phyloP scores from a whole-genome alignment of 1,284 basidiomycete genomes.

The Microbotryum saponariae region DNA sequence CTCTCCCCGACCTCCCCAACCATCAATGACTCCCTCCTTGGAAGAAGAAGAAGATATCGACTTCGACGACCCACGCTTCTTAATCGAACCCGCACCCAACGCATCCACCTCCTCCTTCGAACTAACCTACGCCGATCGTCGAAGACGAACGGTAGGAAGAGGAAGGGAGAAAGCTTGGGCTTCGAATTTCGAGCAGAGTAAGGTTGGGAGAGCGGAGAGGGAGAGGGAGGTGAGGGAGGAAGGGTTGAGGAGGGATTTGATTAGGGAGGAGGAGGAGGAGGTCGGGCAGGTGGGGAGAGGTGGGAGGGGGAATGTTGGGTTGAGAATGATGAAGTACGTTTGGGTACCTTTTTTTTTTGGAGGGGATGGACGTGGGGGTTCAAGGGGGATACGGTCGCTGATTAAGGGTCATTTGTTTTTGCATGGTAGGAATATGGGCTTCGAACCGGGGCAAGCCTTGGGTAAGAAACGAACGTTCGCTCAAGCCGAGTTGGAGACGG shows the following conservation, averaged over 20 bases:
- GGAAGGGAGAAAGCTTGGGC: neutral
- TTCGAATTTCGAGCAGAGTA: neutral
- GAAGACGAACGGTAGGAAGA: neutral
- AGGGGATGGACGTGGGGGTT: too few relatives aligned
- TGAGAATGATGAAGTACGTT: slow-evolving; percentile 63
- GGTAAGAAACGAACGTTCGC: slow-evolving; percentile 26
- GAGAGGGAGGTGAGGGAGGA: slow-evolving; percentile 15
- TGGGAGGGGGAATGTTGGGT: slow-evolving; percentile 63
- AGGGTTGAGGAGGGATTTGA: neutral
- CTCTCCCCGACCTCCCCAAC: too few relatives aligned
- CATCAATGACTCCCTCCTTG: too few relatives aligned
- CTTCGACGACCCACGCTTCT: slow-evolving; percentile 32
- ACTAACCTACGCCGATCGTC: slow-evolving; percentile 18
- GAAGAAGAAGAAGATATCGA: slow-evolving; percentile 11
- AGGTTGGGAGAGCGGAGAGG: slow-evolving; percentile 19
- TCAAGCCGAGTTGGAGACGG: too few relatives aligned
- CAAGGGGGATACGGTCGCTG: neutral
- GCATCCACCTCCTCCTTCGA: neutral
- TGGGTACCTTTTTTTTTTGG: too few relatives aligned
- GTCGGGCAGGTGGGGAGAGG: slow-evolving; percentile 41
- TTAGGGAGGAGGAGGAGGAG: neutral
- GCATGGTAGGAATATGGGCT: slow-evolving; percentile 25
- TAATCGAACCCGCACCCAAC: slow-evolving; percentile 3
- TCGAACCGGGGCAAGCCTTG: slow-evolving; percentile 17
- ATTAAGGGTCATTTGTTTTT: neutral